A percentile compares a stretch with the other conserved stretches of the same genome.
Conservation (phyloP, 441 rosid genomes). For the Euphorbia celastroides region DNA sequence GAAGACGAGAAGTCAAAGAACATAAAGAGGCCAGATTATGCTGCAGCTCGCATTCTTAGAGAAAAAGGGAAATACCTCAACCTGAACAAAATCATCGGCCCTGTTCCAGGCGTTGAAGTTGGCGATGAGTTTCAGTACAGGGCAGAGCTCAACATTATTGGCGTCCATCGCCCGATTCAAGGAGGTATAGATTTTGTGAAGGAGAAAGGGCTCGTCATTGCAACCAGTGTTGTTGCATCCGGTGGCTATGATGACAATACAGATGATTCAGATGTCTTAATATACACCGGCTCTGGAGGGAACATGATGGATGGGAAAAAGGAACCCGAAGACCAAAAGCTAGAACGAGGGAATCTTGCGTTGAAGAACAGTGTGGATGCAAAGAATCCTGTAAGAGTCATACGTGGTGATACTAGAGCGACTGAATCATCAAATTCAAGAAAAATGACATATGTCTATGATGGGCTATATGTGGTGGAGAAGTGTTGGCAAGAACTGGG, state of each 20-base stretch:
- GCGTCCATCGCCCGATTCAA: conserved; percentile 66
- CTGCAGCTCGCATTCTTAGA: conserved; percentile 54
- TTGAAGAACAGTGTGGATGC: conserved; percentile 49
- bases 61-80: conserved; percentile 38
- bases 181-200: conserved; percentile 75
- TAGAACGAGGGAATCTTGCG: conserved; percentile 67
- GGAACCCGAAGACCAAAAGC: conserved; percentile 75
- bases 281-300: conserved; percentile 85
- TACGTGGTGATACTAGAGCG: conserved; percentile 48
- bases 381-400: conserved; percentile 75
- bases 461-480: conserved; percentile 72
- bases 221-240: conserved; percentile 77
- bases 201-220: conserved; percentile 31
- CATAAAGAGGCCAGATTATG: conserved; percentile 48
- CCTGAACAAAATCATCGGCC: conserved; percentile 45
- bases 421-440: conserved; percentile 36
- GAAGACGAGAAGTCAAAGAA: conserved; percentile 49
- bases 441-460: conserved; percentile 51
- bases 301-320: conserved; percentile 44
- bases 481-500: conserved; percentile 52
- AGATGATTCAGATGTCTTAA: conserved; percentile 68
- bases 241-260: conserved; percentile 73
- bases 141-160: conserved; percentile 75
- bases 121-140: conserved; percentile 88
- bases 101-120: conserved; percentile 81